Evolutionary conservation across 768 basidiomycete genomes (phyloP).

Genomic region (Udeniomyces megalosporus): DNA sequence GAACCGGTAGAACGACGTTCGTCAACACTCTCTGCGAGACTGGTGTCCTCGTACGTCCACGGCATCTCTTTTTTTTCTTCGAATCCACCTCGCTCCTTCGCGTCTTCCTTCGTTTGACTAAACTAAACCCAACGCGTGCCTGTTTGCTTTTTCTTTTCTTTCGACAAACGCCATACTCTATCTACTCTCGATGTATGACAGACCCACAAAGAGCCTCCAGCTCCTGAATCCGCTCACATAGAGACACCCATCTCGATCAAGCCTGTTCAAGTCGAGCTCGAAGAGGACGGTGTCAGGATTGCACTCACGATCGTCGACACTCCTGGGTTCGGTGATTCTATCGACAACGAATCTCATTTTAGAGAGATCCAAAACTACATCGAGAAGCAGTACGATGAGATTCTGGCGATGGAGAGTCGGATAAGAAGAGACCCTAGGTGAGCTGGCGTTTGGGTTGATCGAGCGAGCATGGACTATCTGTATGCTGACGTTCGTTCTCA

Average conservation of each 20-base stretch:
- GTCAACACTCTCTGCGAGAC: conserved; percentile 82
- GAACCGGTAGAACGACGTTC: conserved; percentile 28
- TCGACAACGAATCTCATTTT: conserved; percentile 76
- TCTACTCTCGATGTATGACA: neutral
- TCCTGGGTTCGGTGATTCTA: conserved; percentile 95
- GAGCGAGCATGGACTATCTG: too few relatives aligned
- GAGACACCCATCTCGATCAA: conserved; percentile 92
- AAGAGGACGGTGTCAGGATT: conserved; percentile 96
- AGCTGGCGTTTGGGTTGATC: too few relatives aligned
- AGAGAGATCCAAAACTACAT: conserved; percentile 92
- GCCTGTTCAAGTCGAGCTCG: conserved; percentile 61
- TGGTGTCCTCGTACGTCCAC: conserved; percentile 3
- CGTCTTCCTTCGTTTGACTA: too few relatives aligned
- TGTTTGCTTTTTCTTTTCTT: too few relatives aligned
- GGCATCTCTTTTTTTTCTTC: too few relatives aligned
- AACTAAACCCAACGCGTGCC: too few relatives aligned
- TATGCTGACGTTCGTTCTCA: too few relatives aligned
- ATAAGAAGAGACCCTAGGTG: conserved; percentile 96
- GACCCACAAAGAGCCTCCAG: neutral
- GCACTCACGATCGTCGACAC: conserved; percentile 96
- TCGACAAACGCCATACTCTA: neutral
- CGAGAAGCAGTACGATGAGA: conserved; percentile 97
- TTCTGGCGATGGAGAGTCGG: conserved; percentile 91
- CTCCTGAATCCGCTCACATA: conserved; percentile 68
- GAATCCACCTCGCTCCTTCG: too few relatives aligned